Conservation (phyloP, 768 basidiomycete species). For the Tremella mesenterica region DNA sequence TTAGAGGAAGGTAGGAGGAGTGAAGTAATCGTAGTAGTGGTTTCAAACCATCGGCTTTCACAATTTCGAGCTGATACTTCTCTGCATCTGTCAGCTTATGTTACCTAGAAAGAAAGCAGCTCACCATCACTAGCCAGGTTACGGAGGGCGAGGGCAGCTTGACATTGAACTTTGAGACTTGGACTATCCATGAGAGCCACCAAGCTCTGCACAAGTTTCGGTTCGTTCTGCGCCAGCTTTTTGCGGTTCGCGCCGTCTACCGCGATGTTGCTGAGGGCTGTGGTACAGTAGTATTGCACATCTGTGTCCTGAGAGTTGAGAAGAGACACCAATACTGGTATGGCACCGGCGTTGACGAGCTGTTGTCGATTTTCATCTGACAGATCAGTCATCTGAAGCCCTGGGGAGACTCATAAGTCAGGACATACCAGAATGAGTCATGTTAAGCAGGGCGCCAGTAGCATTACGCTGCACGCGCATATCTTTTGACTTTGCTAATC, state of each 20-base stretch:
- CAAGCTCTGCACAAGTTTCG: conserved; percentile 84
- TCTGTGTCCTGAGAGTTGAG: conserved; percentile 97
- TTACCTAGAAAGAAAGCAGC: conserved; percentile 14
- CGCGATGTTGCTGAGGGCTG: conserved; percentile 94
- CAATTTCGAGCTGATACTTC: conserved; percentile 97
- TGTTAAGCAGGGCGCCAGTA: conserved; percentile 92
- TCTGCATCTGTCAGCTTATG: conserved; percentile 50
- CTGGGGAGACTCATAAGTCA: neutral
- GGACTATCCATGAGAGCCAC: conserved; percentile 94
- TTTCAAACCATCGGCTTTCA: conserved; percentile 84
- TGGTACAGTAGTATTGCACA: conserved; percentile 99
- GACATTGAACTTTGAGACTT: conserved; percentile 96
- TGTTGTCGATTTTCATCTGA: conserved; percentile 96
- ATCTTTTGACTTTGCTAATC: conserved; percentile 93
- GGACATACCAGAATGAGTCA: conserved; percentile 89
- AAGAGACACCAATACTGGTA: conserved; percentile 89
- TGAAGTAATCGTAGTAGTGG: conserved; percentile 88
- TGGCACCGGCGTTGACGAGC: conserved; percentile 94
- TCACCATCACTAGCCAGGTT: conserved; percentile 95
- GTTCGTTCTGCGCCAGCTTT: conserved; percentile 87
- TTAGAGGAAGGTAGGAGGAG: conserved; percentile 93
- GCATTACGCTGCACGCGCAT: conserved; percentile 99
- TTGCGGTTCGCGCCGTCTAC: conserved; percentile 89
- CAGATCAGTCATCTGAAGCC: conserved; percentile 2
- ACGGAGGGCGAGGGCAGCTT: conserved; percentile 87